Conservation (phyloP, 441 rosid genomes). For the Erodium trifolium region DNA sequence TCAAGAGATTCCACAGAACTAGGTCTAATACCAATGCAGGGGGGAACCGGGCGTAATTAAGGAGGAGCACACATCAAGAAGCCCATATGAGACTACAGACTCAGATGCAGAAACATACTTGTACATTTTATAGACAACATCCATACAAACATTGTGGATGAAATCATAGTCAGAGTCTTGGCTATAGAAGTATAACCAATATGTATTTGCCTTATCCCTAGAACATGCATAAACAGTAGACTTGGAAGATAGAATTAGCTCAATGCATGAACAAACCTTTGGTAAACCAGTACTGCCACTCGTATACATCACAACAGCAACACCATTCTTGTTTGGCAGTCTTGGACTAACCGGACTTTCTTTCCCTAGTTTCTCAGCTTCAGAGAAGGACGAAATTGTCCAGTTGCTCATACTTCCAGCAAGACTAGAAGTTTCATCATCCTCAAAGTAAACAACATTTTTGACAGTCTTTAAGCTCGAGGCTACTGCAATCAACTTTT, state of each 20-base stretch:
- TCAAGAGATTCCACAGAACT: too few relatives aligned
- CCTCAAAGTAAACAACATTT: constrained; percentile 71
- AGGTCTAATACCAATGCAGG: too few relatives aligned
- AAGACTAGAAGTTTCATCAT: constrained; percentile 37
- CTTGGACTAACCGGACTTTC: constrained; percentile 40
- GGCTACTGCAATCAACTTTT: constrained; percentile 50
- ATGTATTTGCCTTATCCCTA: not conserved
- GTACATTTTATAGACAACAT: not conserved
- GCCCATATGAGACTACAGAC: too few relatives aligned
- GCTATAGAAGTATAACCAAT: not conserved
- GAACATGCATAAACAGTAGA: not conserved
- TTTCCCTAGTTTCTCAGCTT: constrained; percentile 69
- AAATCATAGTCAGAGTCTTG: not conserved
- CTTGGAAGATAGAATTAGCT: constrained; percentile 3
- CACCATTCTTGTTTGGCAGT: constrained; percentile 58
- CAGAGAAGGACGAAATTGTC: constrained; percentile 60
- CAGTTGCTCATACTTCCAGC: constrained; percentile 31
- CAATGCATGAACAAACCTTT: constrained; percentile 43
- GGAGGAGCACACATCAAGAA: too few relatives aligned
- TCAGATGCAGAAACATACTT: too few relatives aligned
- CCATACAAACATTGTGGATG: too few relatives aligned
- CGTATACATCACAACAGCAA: constrained; percentile 87
- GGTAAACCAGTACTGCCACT: constrained; percentile 96
- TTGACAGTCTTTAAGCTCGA: constrained; percentile 46
- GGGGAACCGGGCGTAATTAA: too few relatives aligned